A percentile compares a stretch with the other conserved stretches of the same genome.
Conservation (phyloP, 768 basidiomycete genomes). For the Boletus pseudo-olivaceus region DNA sequence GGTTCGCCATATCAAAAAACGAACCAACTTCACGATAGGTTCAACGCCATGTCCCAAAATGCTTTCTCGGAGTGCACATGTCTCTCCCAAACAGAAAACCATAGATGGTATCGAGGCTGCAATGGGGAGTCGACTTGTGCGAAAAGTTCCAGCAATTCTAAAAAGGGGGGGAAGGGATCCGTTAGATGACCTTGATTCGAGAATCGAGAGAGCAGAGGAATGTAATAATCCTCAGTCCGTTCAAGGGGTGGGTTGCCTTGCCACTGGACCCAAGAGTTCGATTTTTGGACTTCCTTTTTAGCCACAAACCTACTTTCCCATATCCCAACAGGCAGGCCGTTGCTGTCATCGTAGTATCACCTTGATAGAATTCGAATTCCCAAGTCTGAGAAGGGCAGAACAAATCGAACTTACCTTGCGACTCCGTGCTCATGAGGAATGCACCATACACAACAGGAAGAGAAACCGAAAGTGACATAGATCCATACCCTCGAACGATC, state of each 20-base stretch:
- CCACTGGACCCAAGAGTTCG: conserved; percentile 2
- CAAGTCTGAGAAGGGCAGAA: no score
- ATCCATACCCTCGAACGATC: not conserved
- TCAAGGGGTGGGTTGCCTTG: conserved; percentile 1
- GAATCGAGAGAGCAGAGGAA: no score
- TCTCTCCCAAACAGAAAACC: conserved; percentile 7
- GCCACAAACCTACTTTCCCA: not conserved
- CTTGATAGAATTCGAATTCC: no score
- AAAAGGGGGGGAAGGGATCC: no score
- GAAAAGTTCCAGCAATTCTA: not conserved
- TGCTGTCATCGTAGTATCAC: no score
- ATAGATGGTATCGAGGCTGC: not conserved
- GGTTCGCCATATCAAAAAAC: not conserved
- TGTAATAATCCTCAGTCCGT: conserved; percentile 1
- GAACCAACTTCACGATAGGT: not conserved
- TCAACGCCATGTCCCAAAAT: conserved; percentile 6
- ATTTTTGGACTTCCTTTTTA: conserved; percentile 3
- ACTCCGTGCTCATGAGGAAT: no score
- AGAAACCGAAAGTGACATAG: not conserved
- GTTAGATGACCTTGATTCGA: no score
- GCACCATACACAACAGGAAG: no score
- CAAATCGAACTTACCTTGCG: no score
- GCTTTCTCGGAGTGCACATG: conserved; percentile 2
- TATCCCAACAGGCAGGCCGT: no score
- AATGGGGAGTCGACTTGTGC: not conserved